A percentile compares a stretch with the other conserved stretches of the same genome.
phyloP scores from a whole-genome alignment of 441 rosid genomes.

The Jatropha multifida region DNA sequence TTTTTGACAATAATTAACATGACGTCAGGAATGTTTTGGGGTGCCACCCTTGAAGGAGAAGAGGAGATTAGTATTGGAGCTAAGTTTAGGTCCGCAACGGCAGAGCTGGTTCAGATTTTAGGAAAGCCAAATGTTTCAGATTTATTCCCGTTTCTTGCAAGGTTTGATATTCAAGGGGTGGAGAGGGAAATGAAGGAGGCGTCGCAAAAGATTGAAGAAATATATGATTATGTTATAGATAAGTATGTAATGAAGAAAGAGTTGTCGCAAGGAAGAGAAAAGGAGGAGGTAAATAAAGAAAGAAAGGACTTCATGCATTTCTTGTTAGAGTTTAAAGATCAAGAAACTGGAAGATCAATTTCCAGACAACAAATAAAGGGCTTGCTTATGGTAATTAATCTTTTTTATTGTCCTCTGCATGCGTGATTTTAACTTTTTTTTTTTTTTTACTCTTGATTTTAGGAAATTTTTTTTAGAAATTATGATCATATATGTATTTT shows the following conservation, averaged over 20 bases:
- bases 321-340: slow-evolving; percentile 30
- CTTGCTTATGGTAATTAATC: slow-evolving; percentile 29
- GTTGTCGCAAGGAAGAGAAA: neutral
- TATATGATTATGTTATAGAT: slow-evolving; percentile 26
- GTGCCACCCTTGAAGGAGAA: slow-evolving; percentile 24
- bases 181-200: slow-evolving; percentile 25
- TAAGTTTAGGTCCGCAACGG: slow-evolving; percentile 19
- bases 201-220: neutral
- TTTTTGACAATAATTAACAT: slow-evolving; percentile 32
- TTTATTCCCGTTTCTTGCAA: slow-evolving; percentile 33
- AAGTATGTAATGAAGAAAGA: neutral
- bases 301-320: slow-evolving; percentile 34
- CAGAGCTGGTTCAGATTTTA: slow-evolving; percentile 17
- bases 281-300: neutral
- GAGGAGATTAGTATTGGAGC: slow-evolving; percentile 1
- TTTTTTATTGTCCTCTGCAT: neutral
- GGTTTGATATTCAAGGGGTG: slow-evolving; percentile 44
- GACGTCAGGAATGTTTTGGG: slow-evolving; percentile 38
- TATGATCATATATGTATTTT: no score
- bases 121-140: slow-evolving; percentile 44
- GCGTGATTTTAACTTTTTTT: no score
- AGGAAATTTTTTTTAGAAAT: no score
- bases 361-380: slow-evolving; percentile 31
- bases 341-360: slow-evolving; percentile 26
- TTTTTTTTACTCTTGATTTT: no score